Evolutionary conservation across 2,329 filamentous ascomycete genomes (phyloP).

Genomic region (Colletotrichum sp.): DNA sequence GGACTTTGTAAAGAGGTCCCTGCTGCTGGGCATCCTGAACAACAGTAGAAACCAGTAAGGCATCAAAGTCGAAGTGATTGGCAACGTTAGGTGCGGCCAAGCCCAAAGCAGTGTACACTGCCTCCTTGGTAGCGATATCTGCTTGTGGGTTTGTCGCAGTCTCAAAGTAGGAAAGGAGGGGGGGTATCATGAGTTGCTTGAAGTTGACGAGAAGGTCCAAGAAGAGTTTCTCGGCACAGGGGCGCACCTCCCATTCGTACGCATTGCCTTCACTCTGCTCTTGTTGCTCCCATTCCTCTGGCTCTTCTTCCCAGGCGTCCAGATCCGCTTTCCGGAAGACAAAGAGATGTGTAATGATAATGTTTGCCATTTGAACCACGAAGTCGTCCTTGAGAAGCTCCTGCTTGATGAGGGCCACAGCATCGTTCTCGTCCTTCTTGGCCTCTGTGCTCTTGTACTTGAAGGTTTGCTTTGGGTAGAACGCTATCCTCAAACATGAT

Average conservation of each 20-base stretch:
- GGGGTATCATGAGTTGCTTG: constrained; percentile 80
- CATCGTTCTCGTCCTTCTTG: constrained; percentile 76
- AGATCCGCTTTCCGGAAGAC: constrained; percentile 85
- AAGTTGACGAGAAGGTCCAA: constrained; percentile 89
- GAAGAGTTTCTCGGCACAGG: constrained; percentile 93
- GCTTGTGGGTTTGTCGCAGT: constrained; percentile 69
- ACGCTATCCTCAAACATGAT: constrained; percentile 84
- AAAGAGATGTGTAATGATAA: constrained; percentile 86
- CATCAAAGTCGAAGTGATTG: constrained; percentile 80
- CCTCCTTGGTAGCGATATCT: constrained; percentile 87
- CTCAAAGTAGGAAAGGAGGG: constrained; percentile 82
- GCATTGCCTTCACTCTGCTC: constrained; percentile 85
- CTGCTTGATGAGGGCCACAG: constrained; percentile 71
- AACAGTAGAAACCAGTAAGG: constrained; percentile 76
- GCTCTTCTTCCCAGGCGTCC: constrained; percentile 90
- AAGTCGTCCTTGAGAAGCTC: constrained; percentile 79
- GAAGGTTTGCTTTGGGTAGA: constrained; percentile 81
- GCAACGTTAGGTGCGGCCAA: constrained; percentile 80
- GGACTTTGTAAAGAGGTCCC: constrained; percentile 72
- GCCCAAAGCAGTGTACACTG: constrained; percentile 92
- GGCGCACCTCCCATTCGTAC: constrained; percentile 91
- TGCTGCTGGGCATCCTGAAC: constrained; percentile 76
- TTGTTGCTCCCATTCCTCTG: constrained; percentile 92
- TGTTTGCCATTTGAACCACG: constrained; percentile 80
- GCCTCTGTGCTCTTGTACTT: constrained; percentile 78